Percentiles rank a stretch among this genome's conserved stretches.
phyloP scores from a whole-genome alignment of 1,284 basidiomycete species.

The Ustilago xerochloae region DNA sequence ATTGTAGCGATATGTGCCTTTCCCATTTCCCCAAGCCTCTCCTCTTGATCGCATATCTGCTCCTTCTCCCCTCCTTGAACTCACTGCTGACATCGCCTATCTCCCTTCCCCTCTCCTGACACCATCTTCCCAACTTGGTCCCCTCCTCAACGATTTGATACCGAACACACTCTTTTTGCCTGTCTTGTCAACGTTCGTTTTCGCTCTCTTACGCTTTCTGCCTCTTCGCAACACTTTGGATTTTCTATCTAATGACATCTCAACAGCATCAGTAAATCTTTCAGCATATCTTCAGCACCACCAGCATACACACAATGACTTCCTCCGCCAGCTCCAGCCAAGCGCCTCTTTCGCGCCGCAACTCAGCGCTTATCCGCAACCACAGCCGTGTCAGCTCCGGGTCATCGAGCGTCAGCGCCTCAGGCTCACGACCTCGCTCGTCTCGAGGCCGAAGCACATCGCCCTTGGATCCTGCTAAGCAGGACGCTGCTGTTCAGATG shows the following conservation, averaged over 20 bases:
- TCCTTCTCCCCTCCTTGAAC: not conserved
- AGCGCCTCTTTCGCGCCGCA: slow-evolving; percentile 27
- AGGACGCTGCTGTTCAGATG: slow-evolving; percentile 44
- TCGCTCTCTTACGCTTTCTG: no score
- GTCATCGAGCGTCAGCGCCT: slow-evolving; percentile 32
- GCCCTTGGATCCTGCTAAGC: slow-evolving; percentile 36
- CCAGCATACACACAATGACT: slow-evolving; percentile 32
- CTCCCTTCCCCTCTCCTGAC: slow-evolving; percentile 5
- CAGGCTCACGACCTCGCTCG: slow-evolving; percentile 35
- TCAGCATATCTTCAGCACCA: not conserved
- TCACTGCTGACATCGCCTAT: slow-evolving; percentile 13
- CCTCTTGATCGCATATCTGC: slow-evolving; percentile 8
- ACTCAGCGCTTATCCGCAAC: slow-evolving; percentile 31
- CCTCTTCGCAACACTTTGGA: not conserved
- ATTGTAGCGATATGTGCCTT: not conserved
- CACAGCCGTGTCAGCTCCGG: slow-evolving; percentile 25
- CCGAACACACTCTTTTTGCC: slow-evolving; percentile 21
- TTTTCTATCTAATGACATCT: slow-evolving; percentile 9
- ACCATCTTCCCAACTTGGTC: not conserved
- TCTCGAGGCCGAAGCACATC: slow-evolving; percentile 42
- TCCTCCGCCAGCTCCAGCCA: slow-evolving; percentile 27
- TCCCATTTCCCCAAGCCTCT: slow-evolving; percentile 21
- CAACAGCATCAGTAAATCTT: slow-evolving; percentile 14
- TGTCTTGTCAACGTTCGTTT: not conserved
- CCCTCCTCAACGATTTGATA: not conserved